Conservation (phyloP, 1,284 basidiomycete genomes). For the Phaffia rhodozyma region DNA sequence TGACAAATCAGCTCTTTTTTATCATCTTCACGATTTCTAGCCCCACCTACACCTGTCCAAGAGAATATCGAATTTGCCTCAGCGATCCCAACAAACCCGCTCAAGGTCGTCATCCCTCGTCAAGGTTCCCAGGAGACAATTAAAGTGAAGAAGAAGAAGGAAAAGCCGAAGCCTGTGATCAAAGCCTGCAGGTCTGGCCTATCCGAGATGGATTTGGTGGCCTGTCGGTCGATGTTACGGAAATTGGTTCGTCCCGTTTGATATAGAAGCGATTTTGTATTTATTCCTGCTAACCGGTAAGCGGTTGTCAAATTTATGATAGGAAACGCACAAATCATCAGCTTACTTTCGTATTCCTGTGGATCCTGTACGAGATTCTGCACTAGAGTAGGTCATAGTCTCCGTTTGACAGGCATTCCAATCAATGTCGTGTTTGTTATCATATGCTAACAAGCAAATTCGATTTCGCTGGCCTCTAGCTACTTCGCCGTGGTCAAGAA, state of each 20-base stretch:
- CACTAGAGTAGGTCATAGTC: slow-evolving; percentile 53
- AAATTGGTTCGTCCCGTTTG: slow-evolving; percentile 45
- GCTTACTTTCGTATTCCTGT: slow-evolving; percentile 73
- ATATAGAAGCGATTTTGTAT: not conserved
- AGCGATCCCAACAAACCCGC: slow-evolving; percentile 2
- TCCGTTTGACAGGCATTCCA: not conserved
- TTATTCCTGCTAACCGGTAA: not conserved
- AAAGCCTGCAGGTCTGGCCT: slow-evolving; percentile 73
- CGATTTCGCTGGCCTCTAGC: slow-evolving; percentile 34
- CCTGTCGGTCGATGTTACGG: slow-evolving; percentile 67
- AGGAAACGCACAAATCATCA: slow-evolving; percentile 53
- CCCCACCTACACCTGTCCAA: not conserved
- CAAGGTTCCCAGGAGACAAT: slow-evolving; percentile 33
- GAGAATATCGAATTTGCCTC: not conserved
- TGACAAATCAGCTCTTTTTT: slow-evolving; percentile 3
- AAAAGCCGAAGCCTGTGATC: slow-evolving; percentile 43
- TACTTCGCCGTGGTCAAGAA: slow-evolving; percentile 83
- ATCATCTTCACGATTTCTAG: not conserved
- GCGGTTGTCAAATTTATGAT: not conserved
- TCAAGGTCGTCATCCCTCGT: slow-evolving; percentile 21
- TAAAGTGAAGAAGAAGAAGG: slow-evolving; percentile 34
- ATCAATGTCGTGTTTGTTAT: not conserved
- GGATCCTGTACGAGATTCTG: slow-evolving; percentile 72
- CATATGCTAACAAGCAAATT: not conserved
- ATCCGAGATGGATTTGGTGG: slow-evolving; percentile 63